Base-by-base conservation (phyloP, 2,329 filamentous ascomycete genomes). In the Trichoderma hamatum region DNA sequence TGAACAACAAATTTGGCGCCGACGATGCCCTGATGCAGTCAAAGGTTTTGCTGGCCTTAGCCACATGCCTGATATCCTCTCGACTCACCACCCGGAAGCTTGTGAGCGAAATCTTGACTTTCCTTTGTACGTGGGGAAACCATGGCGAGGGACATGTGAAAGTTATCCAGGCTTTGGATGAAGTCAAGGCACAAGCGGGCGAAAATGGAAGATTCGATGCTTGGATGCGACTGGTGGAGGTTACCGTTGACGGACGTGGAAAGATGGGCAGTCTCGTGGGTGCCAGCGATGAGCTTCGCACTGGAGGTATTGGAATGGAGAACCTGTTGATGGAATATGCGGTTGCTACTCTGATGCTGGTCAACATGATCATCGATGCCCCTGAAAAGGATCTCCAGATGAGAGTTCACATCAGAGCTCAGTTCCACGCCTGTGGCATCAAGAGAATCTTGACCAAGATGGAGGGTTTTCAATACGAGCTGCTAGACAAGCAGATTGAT, bases 1-100 rank as follows among this genome's bases (percentile, higher is more conserved):
- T 98, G 92, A 99, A 99, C 88, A 99, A 97, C 87, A 97, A 97
- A 79, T 98, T 97, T 79, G 96, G 96, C 71, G 96, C 96, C 71
- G 96, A 99, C 78, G 94, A 99, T 85, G 96, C 96, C 21, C 84
- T 99, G 69, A 85, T 89, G 70, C 94, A 98, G 77, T 92, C 96
- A 77, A 93, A 95, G 77, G 92, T 98, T 72, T 90, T 97, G 72
- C 89, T 96, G 68, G 92, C 96, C 1, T 85, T 99, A 55, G 92
- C 91, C 61, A 94, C 89, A 26, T 97, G 93, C 43, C 84, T 99
- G 69, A 92, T 94, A 65, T 97, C 94, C 11, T 91, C 94, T 10
- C 89, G 96, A 63, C 84, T 99, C 69, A 96, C 94, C 60, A 98
- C 96, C 1, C 86, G 96, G 75, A 98, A 97, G 78, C 87, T 98